Percentiles rank a stretch among this genome's conserved stretches.
Evolutionary conservation across 768 basidiomycete species (phyloP).

Genomic region (Russula emetica): DNA sequence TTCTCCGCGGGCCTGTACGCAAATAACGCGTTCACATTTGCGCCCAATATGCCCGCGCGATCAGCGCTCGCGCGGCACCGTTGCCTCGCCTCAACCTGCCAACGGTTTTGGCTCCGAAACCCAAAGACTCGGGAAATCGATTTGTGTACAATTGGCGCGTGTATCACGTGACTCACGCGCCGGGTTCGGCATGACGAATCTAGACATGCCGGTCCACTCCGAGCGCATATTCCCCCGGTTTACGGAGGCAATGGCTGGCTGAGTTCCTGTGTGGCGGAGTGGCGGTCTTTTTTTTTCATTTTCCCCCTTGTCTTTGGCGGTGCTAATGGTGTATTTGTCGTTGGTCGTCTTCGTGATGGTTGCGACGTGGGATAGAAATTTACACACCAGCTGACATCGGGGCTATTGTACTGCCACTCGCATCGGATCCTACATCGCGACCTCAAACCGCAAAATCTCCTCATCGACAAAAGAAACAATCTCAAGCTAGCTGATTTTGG

Average conservation of each 20-base stretch:
- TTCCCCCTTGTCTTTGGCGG: not conserved
- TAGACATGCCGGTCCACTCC: not conserved
- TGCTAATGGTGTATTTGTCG: slow-evolving; percentile 4
- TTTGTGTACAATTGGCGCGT: not conserved
- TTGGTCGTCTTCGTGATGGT: slow-evolving; percentile 2
- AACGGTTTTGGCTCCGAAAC: slow-evolving; percentile 25
- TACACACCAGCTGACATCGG: slow-evolving; percentile 87
- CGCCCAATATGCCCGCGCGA: slow-evolving; percentile 31
- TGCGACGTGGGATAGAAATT: slow-evolving; percentile 66
- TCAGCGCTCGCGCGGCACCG: slow-evolving; percentile 22
- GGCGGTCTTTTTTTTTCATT: slow-evolving; percentile 5
- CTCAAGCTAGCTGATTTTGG: slow-evolving; percentile 57
- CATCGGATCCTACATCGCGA: slow-evolving; percentile 56
- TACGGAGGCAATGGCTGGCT: not conserved
- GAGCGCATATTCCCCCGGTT: not conserved
- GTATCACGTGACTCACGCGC: slow-evolving; percentile 20
- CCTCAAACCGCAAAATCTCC: slow-evolving; percentile 52
- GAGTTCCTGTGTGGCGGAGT: slow-evolving; percentile 1
- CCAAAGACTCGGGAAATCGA: slow-evolving; percentile 28
- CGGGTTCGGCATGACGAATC: not conserved
- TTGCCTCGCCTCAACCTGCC: slow-evolving; percentile 8
- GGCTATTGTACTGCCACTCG: slow-evolving; percentile 65
- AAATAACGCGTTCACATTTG: slow-evolving; percentile 31
- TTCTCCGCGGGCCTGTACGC: not conserved
- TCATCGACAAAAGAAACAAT: slow-evolving; percentile 50